Evolutionary conservation across 257 asterid genomes (phyloP).

Genomic region (Vinca minor): DNA sequence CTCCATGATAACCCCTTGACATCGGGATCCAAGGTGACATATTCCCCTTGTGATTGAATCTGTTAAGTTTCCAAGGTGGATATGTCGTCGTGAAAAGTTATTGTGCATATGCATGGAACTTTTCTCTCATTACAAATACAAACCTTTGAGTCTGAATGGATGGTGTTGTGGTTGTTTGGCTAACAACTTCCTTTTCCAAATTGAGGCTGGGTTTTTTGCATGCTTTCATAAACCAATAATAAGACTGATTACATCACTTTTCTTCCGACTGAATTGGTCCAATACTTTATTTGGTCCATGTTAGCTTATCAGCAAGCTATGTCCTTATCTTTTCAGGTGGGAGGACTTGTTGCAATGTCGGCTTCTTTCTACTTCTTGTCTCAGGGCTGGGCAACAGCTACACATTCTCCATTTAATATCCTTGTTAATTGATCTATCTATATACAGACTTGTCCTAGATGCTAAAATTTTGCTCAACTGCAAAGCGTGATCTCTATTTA

Average conservation of each 20-base stretch:
- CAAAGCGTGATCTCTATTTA: conserved; percentile 16
- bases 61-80: not conserved
- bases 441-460: not conserved
- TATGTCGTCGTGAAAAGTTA: not conserved
- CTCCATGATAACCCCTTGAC: not conserved
- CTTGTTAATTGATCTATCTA: conserved; percentile 33
- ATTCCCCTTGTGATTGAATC: not conserved
- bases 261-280: conserved; percentile 4
- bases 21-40: not conserved
- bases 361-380: conserved; percentile 85
- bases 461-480: not conserved
- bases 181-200: too few relatives aligned
- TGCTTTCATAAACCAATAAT: not conserved
- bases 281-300: not conserved
- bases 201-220: too few relatives aligned
- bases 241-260: not conserved
- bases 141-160: not conserved
- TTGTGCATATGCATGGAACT: not conserved
- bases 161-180: too few relatives aligned
- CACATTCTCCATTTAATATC: conserved; percentile 85
- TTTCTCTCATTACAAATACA: not conserved
- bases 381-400: conserved; percentile 83
- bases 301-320: conserved; percentile 13
- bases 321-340: conserved; percentile 47
- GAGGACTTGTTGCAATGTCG: conserved; percentile 85